phyloP scores from a whole-genome alignment of 2,329 filamentous ascomycete genomes.

The Hypoxylon sp. region DNA sequence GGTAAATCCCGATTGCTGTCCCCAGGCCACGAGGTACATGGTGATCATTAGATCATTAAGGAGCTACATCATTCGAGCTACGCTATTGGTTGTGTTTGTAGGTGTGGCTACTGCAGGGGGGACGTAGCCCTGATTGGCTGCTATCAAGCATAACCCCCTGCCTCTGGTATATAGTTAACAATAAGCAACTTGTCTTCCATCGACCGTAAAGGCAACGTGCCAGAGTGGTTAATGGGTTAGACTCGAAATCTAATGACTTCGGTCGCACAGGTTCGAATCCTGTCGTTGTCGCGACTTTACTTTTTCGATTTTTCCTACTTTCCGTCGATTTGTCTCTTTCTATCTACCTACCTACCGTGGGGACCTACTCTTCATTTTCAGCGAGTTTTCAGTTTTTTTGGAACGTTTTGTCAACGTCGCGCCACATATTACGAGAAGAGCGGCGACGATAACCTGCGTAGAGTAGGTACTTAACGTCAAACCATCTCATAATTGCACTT shows the following conservation, averaged over 20 bases:
- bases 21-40: not conserved
- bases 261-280: conserved; percentile 43
- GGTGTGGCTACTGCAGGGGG: not conserved
- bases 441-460: too few relatives aligned
- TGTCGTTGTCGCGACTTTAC: conserved; percentile 39
- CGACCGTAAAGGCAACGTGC: conserved; percentile 31
- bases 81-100: not conserved
- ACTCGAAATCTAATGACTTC: conserved; percentile 44
- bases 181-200: not conserved
- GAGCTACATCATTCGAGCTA: not conserved
- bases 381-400: too few relatives aligned
- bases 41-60: not conserved
- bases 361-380: too few relatives aligned
- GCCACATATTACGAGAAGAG: too few relatives aligned
- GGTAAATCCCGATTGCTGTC: not conserved
- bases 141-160: not conserved
- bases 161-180: not conserved
- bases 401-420: too few relatives aligned
- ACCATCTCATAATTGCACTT: not conserved
- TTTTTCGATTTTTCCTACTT: conserved; percentile 14
- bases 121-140: not conserved
- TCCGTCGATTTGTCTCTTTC: not conserved
- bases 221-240: conserved; percentile 44
- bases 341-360: too few relatives aligned
- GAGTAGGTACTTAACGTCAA: too few relatives aligned